These are phyloP conservation scores for Trichophyton simii DNA, from an alignment of 2,329 filamentous ascomycete genomes.

Conservation along the genomic window DNA sequence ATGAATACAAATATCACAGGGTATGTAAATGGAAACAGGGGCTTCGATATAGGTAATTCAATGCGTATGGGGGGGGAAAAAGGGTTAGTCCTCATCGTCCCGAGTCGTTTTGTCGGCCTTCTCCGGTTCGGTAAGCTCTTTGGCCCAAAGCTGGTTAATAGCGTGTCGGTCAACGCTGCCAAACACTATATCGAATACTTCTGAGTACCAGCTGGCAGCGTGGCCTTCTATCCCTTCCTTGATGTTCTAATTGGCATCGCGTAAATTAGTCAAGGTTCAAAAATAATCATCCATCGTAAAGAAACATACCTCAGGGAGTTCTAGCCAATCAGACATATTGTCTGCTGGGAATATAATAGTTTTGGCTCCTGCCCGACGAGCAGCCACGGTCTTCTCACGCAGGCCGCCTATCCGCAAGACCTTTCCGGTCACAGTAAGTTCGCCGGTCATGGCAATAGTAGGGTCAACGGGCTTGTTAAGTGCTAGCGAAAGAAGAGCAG, in stretches of 20 bases:
- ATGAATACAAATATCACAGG: not conserved
- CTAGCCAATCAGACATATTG: slow-evolving; percentile 93
- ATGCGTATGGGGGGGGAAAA: not conserved
- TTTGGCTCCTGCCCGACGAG: slow-evolving; percentile 78
- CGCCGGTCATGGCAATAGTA: slow-evolving; percentile 93
- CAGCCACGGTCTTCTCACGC: slow-evolving; percentile 93
- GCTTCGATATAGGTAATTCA: slow-evolving; percentile 1
- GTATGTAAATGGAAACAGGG: slow-evolving; percentile 1
- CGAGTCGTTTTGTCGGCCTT: slow-evolving; percentile 3
- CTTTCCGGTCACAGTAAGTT: slow-evolving; percentile 93
- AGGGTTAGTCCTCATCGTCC: not conserved
- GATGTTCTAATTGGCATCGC: slow-evolving; percentile 61
- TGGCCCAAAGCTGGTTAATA: slow-evolving; percentile 61
- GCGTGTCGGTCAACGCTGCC: slow-evolving; percentile 59
- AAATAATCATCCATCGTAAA: slow-evolving; percentile 2
- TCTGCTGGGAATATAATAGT: slow-evolving; percentile 91
- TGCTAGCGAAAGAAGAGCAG: slow-evolving; percentile 72
- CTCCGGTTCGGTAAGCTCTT: slow-evolving; percentile 43
- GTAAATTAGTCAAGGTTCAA: not conserved
- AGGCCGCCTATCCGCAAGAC: slow-evolving; percentile 88
- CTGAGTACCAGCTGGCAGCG: slow-evolving; percentile 82
- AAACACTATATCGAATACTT: slow-evolving; percentile 89
- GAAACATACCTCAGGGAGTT: slow-evolving; percentile 76
- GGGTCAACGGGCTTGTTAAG: slow-evolving; percentile 67
- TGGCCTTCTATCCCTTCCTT: slow-evolving; percentile 90